These are phyloP conservation scores for Acrodontium crateriforme DNA, from an alignment of 2,329 filamentous ascomycete genomes.

Conservation along the genomic window DNA sequence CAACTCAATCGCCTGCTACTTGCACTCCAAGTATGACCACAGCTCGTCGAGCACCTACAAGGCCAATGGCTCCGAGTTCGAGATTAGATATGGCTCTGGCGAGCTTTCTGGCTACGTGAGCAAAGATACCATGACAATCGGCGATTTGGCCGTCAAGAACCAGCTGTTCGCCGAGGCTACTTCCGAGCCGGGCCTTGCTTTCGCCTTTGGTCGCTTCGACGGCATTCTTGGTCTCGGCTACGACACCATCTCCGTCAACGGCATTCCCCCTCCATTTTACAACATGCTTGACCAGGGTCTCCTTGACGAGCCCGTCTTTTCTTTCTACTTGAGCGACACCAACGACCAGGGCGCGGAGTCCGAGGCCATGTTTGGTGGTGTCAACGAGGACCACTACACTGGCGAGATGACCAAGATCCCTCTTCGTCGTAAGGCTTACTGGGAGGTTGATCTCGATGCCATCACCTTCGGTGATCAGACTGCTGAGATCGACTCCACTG, in stretches of 20 bases:
- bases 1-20: slow-evolving; percentile 92
- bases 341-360: slow-evolving; percentile 61
- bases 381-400: slow-evolving; percentile 67
- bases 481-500: slow-evolving; percentile 84
- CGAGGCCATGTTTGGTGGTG: slow-evolving; percentile 78
- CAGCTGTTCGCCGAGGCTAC: slow-evolving; percentile 97
- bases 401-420: slow-evolving; percentile 89
- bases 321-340: slow-evolving; percentile 81
- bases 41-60: slow-evolving; percentile 79
- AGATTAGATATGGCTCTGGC: slow-evolving; percentile 91
- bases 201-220: slow-evolving; percentile 94
- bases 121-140: slow-evolving; percentile 72
- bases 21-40: slow-evolving; percentile 94
- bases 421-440: slow-evolving; percentile 96
- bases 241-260: slow-evolving; percentile 93
- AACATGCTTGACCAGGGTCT: slow-evolving; percentile 83
- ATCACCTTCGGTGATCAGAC: slow-evolving; percentile 78
- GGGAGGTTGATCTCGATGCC: slow-evolving; percentile 92
- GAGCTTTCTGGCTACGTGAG: slow-evolving; percentile 90
- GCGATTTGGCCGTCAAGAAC: slow-evolving; percentile 73
- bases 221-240: slow-evolving; percentile 92
- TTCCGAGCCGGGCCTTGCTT: slow-evolving; percentile 86
- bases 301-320: slow-evolving; percentile 83
- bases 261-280: slow-evolving; percentile 91
- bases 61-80: slow-evolving; percentile 83